Base-by-base conservation (phyloP, 192 early-diverging fungal genomes). In the Spinellus fusiger region DNA sequence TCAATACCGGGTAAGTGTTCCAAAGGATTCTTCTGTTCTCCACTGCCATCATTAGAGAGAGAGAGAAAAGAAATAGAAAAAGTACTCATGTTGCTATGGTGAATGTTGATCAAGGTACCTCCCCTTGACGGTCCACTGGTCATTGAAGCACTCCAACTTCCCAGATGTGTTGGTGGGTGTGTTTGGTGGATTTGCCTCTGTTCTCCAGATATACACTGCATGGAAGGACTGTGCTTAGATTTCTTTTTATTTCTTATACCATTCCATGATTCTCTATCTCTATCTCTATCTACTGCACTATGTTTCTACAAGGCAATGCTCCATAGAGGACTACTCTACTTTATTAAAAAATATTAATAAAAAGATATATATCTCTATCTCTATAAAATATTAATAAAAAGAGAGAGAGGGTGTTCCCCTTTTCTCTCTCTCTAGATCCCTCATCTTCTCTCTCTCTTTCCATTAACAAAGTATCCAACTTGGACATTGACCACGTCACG, bases 131-230 rank as follows among this genome's bases (percentile, higher is more conserved):
- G 38, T 77, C 23, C 96, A 98, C 78, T 98, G 94, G 94, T 91
- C 89, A 27, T 75, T 95, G 49, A 86, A 92, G 52, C 83, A 86
- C 18, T 86, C 83, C 16, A 76, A 75, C 29, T 96, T 98, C 82
- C 93, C 96, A 0, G 96, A 98, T 66, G 83, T 93, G 1, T 87
- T 84, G 2, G 93, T 96, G 25, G 94, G 94, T 54, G 71, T 93
- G 29, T 98, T 86, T 75, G 96, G 96, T 68, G 92, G 90, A n/a
- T 76, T 96, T 64, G 96, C 96, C 20, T 88, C 94, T 7, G 48
- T 91, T 29, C 85, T 84, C 7, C 93, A 96, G 71, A 77, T 92
- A 34, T 86, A 86, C 66, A 79, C 81, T 25, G 86, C 89, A 4
- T 97, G 95, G 94, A 85, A 88, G 62, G 79, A 83, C 20, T 77